These are phyloP conservation scores for Rhynchosporium graminicola DNA, from an alignment of 2,329 filamentous ascomycete genomes.

Conservation along the genomic window DNA sequence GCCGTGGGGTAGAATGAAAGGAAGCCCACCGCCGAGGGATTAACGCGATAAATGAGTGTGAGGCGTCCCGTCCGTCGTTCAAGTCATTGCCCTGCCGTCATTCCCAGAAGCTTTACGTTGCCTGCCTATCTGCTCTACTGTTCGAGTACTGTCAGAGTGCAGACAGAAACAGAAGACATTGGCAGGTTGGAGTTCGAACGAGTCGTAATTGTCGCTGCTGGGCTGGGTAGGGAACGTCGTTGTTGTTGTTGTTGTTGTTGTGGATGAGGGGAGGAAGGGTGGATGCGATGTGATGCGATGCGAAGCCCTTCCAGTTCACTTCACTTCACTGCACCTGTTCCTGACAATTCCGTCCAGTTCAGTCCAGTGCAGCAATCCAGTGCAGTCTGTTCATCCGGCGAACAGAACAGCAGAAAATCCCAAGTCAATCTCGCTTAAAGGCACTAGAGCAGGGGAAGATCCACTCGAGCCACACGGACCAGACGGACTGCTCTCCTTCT, in stretches of 20 bases:
- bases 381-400: slow-evolving; percentile 1
- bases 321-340: no score
- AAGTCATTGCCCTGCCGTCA: slow-evolving; percentile 15
- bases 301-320: neutral
- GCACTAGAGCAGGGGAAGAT: neutral
- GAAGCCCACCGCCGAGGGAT: slow-evolving; percentile 18
- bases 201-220: neutral
- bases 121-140: neutral
- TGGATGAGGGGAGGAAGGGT: neutral
- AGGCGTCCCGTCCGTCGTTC: neutral
- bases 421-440: slow-evolving; percentile 9
- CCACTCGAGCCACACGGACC: neutral
- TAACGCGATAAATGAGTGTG: slow-evolving; percentile 19
- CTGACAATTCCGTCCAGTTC: neutral
- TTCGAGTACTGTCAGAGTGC: neutral
- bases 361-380: no score
- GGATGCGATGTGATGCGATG: neutral
- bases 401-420: slow-evolving; percentile 6
- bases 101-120: neutral
- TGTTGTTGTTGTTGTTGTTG: neutral
- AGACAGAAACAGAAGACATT: neutral
- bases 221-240: neutral
- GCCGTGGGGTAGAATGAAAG: slow-evolving; percentile 25
- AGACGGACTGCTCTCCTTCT: neutral
- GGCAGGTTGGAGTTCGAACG: slow-evolving; percentile 2